phyloP scores from a whole-genome alignment of 2,329 filamentous ascomycete genomes.

The Aspergillus sp. region DNA sequence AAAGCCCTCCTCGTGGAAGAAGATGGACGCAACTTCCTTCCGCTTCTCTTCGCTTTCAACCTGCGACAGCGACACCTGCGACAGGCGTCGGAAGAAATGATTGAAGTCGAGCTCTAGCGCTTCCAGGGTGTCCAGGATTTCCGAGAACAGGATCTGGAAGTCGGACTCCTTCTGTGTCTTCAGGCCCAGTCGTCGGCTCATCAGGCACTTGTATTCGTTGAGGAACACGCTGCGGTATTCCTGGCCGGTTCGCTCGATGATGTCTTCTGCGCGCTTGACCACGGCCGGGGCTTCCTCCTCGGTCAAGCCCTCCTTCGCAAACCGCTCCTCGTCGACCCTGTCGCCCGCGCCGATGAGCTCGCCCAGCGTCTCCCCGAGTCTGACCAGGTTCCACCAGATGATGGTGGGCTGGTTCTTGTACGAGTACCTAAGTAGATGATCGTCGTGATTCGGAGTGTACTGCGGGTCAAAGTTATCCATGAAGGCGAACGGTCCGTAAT shows the following conservation, averaged over 20 bases:
- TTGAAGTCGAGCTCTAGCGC: conserved; percentile 82
- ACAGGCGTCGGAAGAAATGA: conserved; percentile 79
- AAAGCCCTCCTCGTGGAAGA: conserved; percentile 71
- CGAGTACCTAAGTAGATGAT: conserved; percentile 73
- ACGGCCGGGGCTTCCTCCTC: conserved; percentile 61
- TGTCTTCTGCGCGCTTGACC: conserved; percentile 66
- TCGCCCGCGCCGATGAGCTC: conserved; percentile 75
- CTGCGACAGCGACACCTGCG: conserved; percentile 51
- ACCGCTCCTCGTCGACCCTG: conserved; percentile 60
- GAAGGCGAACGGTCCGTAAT: conserved; percentile 96
- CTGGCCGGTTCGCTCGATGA: conserved; percentile 72
- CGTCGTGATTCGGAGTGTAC: conserved; percentile 97
- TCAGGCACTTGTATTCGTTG: conserved; percentile 77
- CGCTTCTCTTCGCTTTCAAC: conserved; percentile 57
- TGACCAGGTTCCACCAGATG: conserved; percentile 97
- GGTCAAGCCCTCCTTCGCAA: conserved; percentile 61
- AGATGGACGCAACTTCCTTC: conserved; percentile 56
- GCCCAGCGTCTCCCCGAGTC: conserved; percentile 78
- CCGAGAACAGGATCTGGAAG: conserved; percentile 73
- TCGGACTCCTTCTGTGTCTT: conserved; percentile 60
- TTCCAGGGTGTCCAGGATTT: conserved; percentile 72
- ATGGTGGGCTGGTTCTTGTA: conserved; percentile 93
- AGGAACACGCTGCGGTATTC: conserved; percentile 86
- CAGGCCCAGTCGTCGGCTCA: conserved; percentile 71
- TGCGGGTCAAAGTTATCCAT: conserved; percentile 91